phyloP scores from a whole-genome alignment of 2,329 filamentous ascomycete genomes.

The Dactylellina haptotyla region DNA sequence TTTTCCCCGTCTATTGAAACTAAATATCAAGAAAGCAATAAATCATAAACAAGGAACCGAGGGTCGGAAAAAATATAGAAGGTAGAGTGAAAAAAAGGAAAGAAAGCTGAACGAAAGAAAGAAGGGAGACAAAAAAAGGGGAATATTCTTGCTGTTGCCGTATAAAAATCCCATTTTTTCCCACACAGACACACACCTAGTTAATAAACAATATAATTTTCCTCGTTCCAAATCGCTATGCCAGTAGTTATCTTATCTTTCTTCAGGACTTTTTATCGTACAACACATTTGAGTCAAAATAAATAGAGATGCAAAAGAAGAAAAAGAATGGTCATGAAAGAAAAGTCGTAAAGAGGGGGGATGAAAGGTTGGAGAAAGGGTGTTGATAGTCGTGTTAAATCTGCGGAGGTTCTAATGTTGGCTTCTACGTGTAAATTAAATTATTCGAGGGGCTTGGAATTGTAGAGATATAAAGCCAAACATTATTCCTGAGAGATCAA shows the following conservation, averaged over 20 bases:
- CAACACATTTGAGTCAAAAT: constrained; percentile 47
- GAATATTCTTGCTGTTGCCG: constrained; percentile 55
- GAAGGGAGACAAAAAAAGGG: constrained; percentile 1
- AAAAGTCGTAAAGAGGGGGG: neutral
- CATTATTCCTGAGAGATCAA: neutral
- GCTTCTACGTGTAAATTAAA: neutral
- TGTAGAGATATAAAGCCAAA: neutral
- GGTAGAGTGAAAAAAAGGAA: neutral
- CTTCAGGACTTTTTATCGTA: constrained; percentile 55
- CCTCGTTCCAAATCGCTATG: constrained; percentile 46
- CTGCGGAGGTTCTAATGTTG: neutral
- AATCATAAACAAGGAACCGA: neutral
- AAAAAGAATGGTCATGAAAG: neutral
- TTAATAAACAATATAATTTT: constrained; percentile 48
- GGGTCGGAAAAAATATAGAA: constrained; percentile 11
- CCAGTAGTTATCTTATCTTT: constrained; percentile 45
- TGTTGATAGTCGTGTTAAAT: neutral
- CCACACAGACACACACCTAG: constrained; percentile 21
- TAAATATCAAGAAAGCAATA: neutral
- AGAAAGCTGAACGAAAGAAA: neutral
- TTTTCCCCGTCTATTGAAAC: constrained; percentile 52
- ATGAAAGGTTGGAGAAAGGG: neutral
- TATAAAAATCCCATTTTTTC: constrained; percentile 53
- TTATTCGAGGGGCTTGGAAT: neutral
- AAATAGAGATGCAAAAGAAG: constrained; percentile 27